Evolutionary conservation across 805 yeast species (phyloP).

Genomic region (Kurtzmaniella fragi): DNA sequence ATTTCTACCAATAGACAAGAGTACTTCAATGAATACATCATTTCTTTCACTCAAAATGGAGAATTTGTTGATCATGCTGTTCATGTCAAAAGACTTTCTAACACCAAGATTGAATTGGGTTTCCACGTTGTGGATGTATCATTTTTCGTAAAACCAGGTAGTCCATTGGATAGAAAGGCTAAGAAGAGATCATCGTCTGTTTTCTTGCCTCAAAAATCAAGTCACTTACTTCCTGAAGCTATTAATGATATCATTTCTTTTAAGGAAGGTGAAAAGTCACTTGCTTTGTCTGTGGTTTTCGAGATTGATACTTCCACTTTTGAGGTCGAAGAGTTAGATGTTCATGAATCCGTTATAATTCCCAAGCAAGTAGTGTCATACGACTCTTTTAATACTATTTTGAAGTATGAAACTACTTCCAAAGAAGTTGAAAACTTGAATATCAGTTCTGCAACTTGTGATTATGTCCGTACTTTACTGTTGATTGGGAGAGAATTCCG

Average conservation of each 20-base stretch:
- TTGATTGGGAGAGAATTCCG: slow-evolving; percentile 66
- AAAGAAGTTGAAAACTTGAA: slow-evolving; percentile 12
- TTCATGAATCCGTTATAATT: slow-evolving; percentile 64
- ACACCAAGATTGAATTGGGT: slow-evolving; percentile 70
- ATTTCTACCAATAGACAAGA: slow-evolving; percentile 39
- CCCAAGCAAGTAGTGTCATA: slow-evolving; percentile 58
- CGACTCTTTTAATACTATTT: slow-evolving; percentile 50
- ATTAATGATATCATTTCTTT: slow-evolving; percentile 60
- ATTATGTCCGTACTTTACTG: slow-evolving; percentile 59
- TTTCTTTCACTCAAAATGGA: slow-evolving; percentile 58
- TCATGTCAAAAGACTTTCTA: slow-evolving; percentile 62
- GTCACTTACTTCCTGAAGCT: slow-evolving; percentile 63
- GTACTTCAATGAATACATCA: slow-evolving; percentile 54
- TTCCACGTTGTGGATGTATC: slow-evolving; percentile 83
- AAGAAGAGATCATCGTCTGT: slow-evolving; percentile 89
- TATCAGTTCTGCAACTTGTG: slow-evolving; percentile 53
- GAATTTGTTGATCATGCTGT: slow-evolving; percentile 70
- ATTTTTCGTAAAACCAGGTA: slow-evolving; percentile 64
- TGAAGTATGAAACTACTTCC: slow-evolving; percentile 19
- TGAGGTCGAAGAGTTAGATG: slow-evolving; percentile 70
- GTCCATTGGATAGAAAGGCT: slow-evolving; percentile 80
- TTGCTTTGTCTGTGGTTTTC: slow-evolving; percentile 74
- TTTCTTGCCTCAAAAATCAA: slow-evolving; percentile 70
- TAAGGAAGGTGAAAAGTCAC: slow-evolving; percentile 50
- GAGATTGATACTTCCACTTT: slow-evolving; percentile 69